Base-by-base conservation (phyloP, 768 basidiomycete species). In the Pisolithus microcarpus region DNA sequence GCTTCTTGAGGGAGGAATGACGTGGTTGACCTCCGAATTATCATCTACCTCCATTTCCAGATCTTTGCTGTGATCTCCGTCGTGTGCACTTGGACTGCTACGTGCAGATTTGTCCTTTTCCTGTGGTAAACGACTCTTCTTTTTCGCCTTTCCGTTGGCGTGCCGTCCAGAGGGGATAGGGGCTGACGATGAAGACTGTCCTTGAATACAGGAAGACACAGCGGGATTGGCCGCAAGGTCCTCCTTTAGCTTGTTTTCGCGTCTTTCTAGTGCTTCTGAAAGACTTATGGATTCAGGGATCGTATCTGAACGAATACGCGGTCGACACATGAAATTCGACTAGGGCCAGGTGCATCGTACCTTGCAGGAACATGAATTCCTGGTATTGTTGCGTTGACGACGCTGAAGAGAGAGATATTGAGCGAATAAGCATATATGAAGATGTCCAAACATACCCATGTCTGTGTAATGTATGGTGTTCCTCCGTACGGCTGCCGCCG, bases 291-390 rank as follows among this genome's bases (percentile, higher is more conserved):
- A 80, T 37, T 69, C 64, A 10, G 87, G 87, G 15, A 89, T 80
- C 9, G 79, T 84, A 53, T 86, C 87, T 89, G 58, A 31, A 43
- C 16, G 16, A 28, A 34, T 26, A 39, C 30, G 48, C 4, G 52
- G 48, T 64, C 30, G 51, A 30, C 40, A 40, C 8, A 42, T 28
- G 24, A 15, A n/a, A 24, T 2, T 7, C 1, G 28, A 11, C 43
- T 26, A n/a, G 24, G 3, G 10, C 13, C 42, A n/a, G n/a, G 31
- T 11, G 21, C 3, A 21, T 4, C 65, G 45, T 56, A 82, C 86
- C 85, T 67, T 73, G 69, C n/a, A 88, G 76, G 56, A 87, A 86
- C 74, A 77, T 78, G 56, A 85, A 84, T 58, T 86, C 82, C 61
- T 81, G 79, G 55, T 81, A 80, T 58, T 79, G 78, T 48, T 76